Percentiles rank a stretch among this genome's conserved stretches.
Conservation (phyloP, 2,329 filamentous ascomycete species). For the Tolypocladium inflatum region DNA sequence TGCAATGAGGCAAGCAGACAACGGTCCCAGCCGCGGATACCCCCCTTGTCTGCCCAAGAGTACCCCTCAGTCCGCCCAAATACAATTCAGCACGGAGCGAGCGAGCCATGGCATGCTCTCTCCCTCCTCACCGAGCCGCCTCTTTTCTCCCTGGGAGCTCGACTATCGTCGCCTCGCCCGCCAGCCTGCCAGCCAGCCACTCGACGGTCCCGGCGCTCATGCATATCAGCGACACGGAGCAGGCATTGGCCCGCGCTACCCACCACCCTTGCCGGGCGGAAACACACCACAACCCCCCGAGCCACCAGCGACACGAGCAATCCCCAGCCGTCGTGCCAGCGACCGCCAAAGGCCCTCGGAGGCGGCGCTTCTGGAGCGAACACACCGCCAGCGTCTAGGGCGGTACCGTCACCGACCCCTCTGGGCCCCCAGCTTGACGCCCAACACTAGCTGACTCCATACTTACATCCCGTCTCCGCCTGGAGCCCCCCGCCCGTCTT, state of each 20-base stretch:
- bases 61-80: constrained; percentile 32
- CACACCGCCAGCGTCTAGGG: not conserved
- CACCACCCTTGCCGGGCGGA: constrained; percentile 10
- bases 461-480: constrained; percentile 15
- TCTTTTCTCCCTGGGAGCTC: constrained; percentile 25
- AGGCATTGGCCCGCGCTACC: constrained; percentile 11
- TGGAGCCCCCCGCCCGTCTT: constrained; percentile 11
- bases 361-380: not conserved
- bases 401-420: constrained; percentile 1
- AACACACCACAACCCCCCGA: constrained; percentile 1
- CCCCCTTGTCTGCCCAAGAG: constrained; percentile 3
- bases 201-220: constrained; percentile 7
- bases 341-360: not conserved
- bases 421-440: constrained; percentile 1
- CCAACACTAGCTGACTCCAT: constrained; percentile 11
- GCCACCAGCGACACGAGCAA: constrained; percentile 1
- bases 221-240: constrained; percentile 12
- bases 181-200: constrained; percentile 8
- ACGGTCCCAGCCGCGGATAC: not conserved
- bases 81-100: constrained; percentile 29
- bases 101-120: constrained; percentile 14
- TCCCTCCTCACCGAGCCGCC: constrained; percentile 30
- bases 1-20: not conserved
- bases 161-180: constrained; percentile 18
- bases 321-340: not conserved